Evolutionary conservation across 768 basidiomycete species (phyloP).

Genomic region (Boletus tylopilopsis): DNA sequence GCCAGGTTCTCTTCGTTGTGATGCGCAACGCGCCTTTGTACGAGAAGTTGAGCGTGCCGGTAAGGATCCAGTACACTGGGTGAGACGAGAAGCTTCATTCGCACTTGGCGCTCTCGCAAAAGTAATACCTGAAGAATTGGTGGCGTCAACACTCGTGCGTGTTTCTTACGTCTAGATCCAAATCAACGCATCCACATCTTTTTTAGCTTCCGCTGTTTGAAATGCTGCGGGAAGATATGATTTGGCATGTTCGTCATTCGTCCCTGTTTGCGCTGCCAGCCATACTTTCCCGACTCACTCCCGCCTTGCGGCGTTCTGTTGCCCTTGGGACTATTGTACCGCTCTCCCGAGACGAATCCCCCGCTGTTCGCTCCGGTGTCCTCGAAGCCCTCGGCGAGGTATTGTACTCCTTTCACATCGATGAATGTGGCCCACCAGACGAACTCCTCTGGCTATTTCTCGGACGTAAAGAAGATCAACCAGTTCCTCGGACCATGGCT

Average conservation of each 20-base stretch:
- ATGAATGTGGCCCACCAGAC: constrained; percentile 59
- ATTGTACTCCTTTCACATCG: constrained; percentile 73
- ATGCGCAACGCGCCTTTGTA: constrained; percentile 62
- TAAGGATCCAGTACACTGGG: constrained; percentile 68
- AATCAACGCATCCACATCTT: constrained; percentile 5
- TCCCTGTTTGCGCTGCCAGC: constrained; percentile 83
- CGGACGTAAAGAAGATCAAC: constrained; percentile 47
- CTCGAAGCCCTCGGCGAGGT: constrained; percentile 90
- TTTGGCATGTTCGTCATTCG: constrained; percentile 85
- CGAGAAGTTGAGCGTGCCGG: constrained; percentile 69
- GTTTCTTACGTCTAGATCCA: constrained; percentile 4
- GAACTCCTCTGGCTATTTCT: constrained; percentile 77
- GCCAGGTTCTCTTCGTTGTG: constrained; percentile 52
- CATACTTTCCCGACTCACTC: constrained; percentile 63
- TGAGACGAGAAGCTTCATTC: constrained; percentile 81
- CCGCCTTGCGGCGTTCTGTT: constrained; percentile 52
- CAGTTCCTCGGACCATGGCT: constrained; percentile 29
- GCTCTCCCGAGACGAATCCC: constrained; percentile 59
- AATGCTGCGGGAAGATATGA: constrained; percentile 58
- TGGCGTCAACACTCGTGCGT: constrained; percentile 59
- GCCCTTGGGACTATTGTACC: constrained; percentile 63
- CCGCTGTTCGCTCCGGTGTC: constrained; percentile 71
- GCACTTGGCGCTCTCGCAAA: constrained; percentile 88
- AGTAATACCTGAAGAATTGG: constrained; percentile 73
- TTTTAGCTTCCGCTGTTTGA: constrained; percentile 79